Percentiles rank a stretch among this genome's conserved stretches.
These are phyloP conservation scores for Stephanodiscus triporus DNA, from an alignment of 108 stramenopile genomes.

Conservation along the genomic window DNA sequence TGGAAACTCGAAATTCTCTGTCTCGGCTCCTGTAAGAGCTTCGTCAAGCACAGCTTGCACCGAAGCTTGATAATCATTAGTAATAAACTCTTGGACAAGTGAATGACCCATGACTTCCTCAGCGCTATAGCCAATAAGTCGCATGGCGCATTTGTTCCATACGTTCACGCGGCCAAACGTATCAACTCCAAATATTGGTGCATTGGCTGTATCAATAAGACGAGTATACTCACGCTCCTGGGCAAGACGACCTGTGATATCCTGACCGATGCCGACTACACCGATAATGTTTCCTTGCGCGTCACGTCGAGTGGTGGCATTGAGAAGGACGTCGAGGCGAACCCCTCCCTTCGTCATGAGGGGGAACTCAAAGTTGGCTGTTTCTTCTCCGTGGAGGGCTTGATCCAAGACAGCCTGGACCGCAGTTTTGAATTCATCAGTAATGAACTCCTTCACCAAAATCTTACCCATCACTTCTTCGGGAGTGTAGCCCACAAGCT, in stretches of 20 bases:
- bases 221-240: slow-evolving; percentile 23
- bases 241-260: slow-evolving; percentile 51
- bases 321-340: neutral
- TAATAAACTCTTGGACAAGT: slow-evolving; percentile 75
- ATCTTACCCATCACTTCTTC: slow-evolving; percentile 47
- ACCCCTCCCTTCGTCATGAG: slow-evolving; percentile 44
- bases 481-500: slow-evolving; percentile 33
- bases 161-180: slow-evolving; percentile 55
- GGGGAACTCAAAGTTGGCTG: slow-evolving; percentile 33
- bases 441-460: slow-evolving; percentile 55
- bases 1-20: slow-evolving; percentile 48
- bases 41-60: slow-evolving; percentile 54
- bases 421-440: slow-evolving; percentile 23
- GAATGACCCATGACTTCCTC: slow-evolving; percentile 74
- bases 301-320: slow-evolving; percentile 35
- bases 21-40: too few species aligned
- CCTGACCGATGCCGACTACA: slow-evolving; percentile 61
- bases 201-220: slow-evolving; percentile 63
- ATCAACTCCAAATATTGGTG: slow-evolving; percentile 68
- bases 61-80: slow-evolving; percentile 42
- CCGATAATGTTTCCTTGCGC: slow-evolving; percentile 44
- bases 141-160: slow-evolving; percentile 54
- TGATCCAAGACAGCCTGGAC: slow-evolving; percentile 50
- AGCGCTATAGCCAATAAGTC: slow-evolving; percentile 69
- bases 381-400: slow-evolving; percentile 49